Conservation (phyloP, 1,139 yeast species). For the Diutina scorzettiae region DNA sequence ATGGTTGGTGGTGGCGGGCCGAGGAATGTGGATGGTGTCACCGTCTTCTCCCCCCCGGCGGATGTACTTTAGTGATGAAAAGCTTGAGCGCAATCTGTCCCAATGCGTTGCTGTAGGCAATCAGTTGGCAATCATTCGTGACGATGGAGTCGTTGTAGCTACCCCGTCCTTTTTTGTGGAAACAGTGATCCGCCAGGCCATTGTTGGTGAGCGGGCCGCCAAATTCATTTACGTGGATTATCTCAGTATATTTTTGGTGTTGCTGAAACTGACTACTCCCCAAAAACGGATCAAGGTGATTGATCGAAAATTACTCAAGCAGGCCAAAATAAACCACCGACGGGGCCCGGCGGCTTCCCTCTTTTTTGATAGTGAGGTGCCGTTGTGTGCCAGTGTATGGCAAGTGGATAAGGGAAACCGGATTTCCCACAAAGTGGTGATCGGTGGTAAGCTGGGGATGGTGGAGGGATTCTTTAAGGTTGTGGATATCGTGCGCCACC, state of each 20-base stretch:
- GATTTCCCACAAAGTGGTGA: background rate
- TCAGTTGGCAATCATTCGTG: background rate
- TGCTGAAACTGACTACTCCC: background rate
- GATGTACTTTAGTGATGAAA: constrained; percentile 1
- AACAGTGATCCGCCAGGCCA: background rate
- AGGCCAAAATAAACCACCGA: background rate
- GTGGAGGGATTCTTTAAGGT: background rate
- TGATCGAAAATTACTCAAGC: background rate
- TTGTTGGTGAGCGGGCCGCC: constrained; percentile 1
- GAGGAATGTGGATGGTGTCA: background rate
- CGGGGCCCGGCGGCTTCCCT: background rate
- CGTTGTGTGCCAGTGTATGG: background rate
- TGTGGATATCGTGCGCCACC: background rate
- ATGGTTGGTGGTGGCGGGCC: background rate
- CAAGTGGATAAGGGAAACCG: background rate
- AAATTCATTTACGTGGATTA: background rate
- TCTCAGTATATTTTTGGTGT: background rate
- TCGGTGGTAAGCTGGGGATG: background rate
- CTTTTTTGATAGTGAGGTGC: background rate
- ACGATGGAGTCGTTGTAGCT: background rate
- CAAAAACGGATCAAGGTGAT: background rate
- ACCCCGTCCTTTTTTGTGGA: no score
- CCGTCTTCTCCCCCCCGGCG: background rate
- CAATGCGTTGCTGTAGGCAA: background rate
- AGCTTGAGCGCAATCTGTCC: background rate